Base-by-base conservation (phyloP, 228 moss, liverwort and hornwort species). In the Sphagnum magellanicum region DNA sequence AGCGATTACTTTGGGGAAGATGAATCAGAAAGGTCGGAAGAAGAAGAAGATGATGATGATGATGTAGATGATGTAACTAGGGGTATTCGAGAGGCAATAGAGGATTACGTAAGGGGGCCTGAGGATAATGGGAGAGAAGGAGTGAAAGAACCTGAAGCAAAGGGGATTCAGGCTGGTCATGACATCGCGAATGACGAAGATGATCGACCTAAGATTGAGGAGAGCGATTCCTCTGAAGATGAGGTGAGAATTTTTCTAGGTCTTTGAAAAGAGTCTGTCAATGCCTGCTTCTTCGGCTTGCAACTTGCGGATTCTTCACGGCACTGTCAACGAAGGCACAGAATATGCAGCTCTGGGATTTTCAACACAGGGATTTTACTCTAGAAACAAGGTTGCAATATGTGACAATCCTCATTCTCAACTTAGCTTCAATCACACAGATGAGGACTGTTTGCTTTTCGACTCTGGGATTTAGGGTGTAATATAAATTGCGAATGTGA, bases 171-270 rank as follows among this genome's bases (percentile, higher is more conserved):
- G 6, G 76, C 66, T 14, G 72, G 51, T 50, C 47, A 50, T 72
- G 78, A 72, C 58, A 14, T 49, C 14, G 59, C 68, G 64, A 14
- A 52, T 50, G 79, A 80, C 65, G 84, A 84, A 4, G 77, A 75
- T 32, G 84, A 82, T 62, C 79, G 74, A 50, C 76, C 76, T 51
- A 55, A 71, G 10, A 78, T 57, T 5, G 83, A 83, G 46, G 87
- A 81, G 52, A 85, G 88, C 61, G 88, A 88, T 80, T 88, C 85
- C 8, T 88, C 88, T 3, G 88, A 88, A 72, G 88, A 88, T 71
- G 88, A 88, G 88, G 88, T 88, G 13, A 60, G 85, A 65, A 1
- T 6, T 5, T 16, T 5, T 17, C 13, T 6, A 12, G 10, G 13
- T 13, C 50, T 10, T 65, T 48, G 47, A 5, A 11, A 16, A 46